Conservation (phyloP, 2,329 filamentous ascomycete genomes). For the Akanthomyces dipterigenus region DNA sequence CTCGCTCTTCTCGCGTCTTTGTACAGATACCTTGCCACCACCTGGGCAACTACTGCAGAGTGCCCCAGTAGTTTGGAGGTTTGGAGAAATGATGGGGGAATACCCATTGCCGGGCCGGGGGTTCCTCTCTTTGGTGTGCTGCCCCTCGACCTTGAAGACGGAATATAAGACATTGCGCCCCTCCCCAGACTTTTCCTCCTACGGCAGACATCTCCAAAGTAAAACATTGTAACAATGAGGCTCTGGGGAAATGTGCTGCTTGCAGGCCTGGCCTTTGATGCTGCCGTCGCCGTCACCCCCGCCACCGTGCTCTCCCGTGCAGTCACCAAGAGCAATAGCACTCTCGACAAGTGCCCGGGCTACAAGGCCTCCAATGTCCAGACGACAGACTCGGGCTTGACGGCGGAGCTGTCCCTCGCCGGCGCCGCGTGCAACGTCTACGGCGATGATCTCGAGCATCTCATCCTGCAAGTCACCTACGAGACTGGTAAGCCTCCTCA, state of each 20-base stretch:
- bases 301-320: constrained; percentile 15
- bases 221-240: constrained; percentile 15
- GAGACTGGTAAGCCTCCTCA: constrained; percentile 43
- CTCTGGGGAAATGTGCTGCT: constrained; percentile 16
- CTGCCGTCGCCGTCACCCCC: too few relatives aligned
- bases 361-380: constrained; percentile 55
- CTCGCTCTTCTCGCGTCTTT: too few relatives aligned
- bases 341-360: constrained; percentile 49
- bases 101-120: background rate
- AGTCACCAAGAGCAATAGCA: constrained; percentile 12
- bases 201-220: background rate
- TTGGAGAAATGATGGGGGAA: background rate
- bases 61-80: background rate
- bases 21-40: background rate
- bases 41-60: background rate
- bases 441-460: constrained; percentile 18
- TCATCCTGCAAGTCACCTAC: constrained; percentile 55
- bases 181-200: background rate
- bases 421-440: constrained; percentile 20
- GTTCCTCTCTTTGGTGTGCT: background rate
- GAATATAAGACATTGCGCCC: background rate
- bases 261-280: constrained; percentile 16
- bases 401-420: constrained; percentile 20
- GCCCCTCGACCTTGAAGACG: background rate
- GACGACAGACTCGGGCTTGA: constrained; percentile 44